Percentiles rank a stretch among this genome's conserved stretches.
These are phyloP conservation scores for Alternaria hordeiaustralica DNA, from an alignment of 2,329 filamentous ascomycete genomes.

Conservation along the genomic window DNA sequence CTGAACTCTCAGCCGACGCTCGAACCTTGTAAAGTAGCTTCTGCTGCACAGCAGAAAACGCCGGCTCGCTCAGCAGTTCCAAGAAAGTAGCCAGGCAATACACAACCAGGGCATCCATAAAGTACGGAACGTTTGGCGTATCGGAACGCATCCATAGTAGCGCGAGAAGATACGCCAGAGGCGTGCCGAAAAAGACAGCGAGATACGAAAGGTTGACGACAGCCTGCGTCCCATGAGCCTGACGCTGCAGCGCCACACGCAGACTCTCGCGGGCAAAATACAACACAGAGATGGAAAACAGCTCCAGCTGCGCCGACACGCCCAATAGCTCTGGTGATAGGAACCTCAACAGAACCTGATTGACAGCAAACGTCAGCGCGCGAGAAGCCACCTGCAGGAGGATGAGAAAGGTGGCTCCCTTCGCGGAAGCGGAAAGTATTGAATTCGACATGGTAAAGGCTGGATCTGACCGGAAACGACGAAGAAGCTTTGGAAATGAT, in stretches of 20 bases:
- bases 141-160: constrained; percentile 68
- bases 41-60: constrained; percentile 86
- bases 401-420: constrained; percentile 85
- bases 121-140: constrained; percentile 65
- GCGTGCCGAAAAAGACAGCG: constrained; percentile 70
- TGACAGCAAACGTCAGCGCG: constrained; percentile 86
- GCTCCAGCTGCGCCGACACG: constrained; percentile 85
- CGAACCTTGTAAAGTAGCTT: constrained; percentile 80
- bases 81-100: constrained; percentile 67
- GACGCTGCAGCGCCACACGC: constrained; percentile 87
- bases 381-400: constrained; percentile 87
- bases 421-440: constrained; percentile 59
- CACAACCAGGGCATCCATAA: constrained; percentile 62
- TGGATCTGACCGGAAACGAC: constrained; percentile 9
- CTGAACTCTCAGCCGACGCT: constrained; percentile 81
- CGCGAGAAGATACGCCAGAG: constrained; percentile 69
- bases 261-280: constrained; percentile 94
- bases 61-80: constrained; percentile 85
- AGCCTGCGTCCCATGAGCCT: constrained; percentile 68
- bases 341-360: constrained; percentile 87
- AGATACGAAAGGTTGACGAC: constrained; percentile 90
- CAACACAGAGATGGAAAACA: constrained; percentile 90
- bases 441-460: constrained; percentile 37
- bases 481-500: constrained; percentile 11
- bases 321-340: constrained; percentile 85